Evolutionary conservation across 2,329 filamentous ascomycete species (phyloP).

Genomic region (Drechslerella stenobrocha): DNA sequence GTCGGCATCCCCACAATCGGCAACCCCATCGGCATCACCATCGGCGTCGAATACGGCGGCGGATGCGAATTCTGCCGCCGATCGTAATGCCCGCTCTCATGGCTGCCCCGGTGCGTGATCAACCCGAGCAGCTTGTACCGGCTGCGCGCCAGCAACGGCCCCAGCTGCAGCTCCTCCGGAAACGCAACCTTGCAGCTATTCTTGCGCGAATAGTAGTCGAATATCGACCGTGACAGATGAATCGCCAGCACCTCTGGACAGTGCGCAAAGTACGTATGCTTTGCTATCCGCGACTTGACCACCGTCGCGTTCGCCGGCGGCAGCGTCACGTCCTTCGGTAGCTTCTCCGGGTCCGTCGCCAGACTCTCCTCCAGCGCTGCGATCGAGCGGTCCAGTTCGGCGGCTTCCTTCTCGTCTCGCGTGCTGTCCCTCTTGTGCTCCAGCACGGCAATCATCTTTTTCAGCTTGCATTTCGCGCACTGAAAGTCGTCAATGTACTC

Average conservation of each 20-base stretch:
- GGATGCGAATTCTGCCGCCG: slow-evolving; percentile 74
- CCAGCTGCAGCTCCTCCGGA: slow-evolving; percentile 80
- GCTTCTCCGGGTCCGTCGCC: slow-evolving; percentile 76
- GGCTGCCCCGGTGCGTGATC: slow-evolving; percentile 92
- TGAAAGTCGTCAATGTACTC: slow-evolving; percentile 97
- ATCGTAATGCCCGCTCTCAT: slow-evolving; percentile 96
- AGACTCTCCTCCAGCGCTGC: slow-evolving; percentile 70
- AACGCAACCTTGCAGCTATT: slow-evolving; percentile 94
- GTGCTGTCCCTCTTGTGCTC: slow-evolving; percentile 63
- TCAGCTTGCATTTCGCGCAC: slow-evolving; percentile 87
- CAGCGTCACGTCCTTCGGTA: slow-evolving; percentile 71
- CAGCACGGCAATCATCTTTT: slow-evolving; percentile 72
- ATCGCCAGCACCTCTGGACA: slow-evolving; percentile 91
- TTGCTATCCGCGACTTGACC: slow-evolving; percentile 79
- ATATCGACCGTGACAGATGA: slow-evolving; percentile 91
- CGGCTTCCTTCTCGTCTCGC: slow-evolving; percentile 23
- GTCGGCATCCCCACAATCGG: slow-evolving; percentile 6
- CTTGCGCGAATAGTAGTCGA: slow-evolving; percentile 81
- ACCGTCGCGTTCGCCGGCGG: slow-evolving; percentile 67
- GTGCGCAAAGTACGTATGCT: slow-evolving; percentile 79
- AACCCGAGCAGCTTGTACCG: slow-evolving; percentile 83
- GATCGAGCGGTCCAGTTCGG: slow-evolving; percentile 45
- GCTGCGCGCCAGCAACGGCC: slow-evolving; percentile 74
- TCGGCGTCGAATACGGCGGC: slow-evolving; percentile 76
- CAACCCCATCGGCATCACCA: slow-evolving; percentile 60